Base-by-base conservation (phyloP, 495 filamentous ascomycete species). In the Aspergillus taichungensis region DNA sequence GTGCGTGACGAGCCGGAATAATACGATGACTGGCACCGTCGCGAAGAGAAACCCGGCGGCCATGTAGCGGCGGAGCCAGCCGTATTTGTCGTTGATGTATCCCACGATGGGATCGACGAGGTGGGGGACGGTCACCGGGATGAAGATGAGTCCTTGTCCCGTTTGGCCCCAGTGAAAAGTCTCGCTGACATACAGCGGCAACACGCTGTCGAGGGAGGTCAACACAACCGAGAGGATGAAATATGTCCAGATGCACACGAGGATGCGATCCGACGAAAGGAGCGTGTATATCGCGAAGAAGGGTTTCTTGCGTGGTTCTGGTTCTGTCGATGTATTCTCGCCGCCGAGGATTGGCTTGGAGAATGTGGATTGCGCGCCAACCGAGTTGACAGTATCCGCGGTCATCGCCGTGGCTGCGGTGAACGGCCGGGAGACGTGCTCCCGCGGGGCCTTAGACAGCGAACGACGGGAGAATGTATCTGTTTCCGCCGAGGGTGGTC, bases 131-230 rank as follows among this genome's bases (percentile, higher is more conserved):
- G 84, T 78, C 11, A 88, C 18, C 3, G 83, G 71, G 0, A 91
- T 69, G 61, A 91, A 91, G 24, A 88, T 69, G 0, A 92, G 66
- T 3, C 85, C 87, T n/a, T 84, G 84, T 7, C 77, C 84, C 0
- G 73, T 78, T 7, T 86, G 78, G 32, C 72, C 64, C 82, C 83
- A 92, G 45, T 64, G 50, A 46, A 91, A 91, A 0, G 71, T 78
- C 0, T 73, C 58, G 37, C 77, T 62, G 4, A 85, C 80, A 49
- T 78, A 82, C 2, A 90, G 62, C 2, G 88, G 82, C 1, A 92
- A 63, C 1, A 78, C 70, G 13, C 72, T 68, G 57, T 83, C 81
- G 50, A 83, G 77, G 0, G 62, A 65, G n/a, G 60, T 58, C 24
- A 71, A n/a, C 3, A 64, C 41, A 5, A 63, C 12, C 8, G 67